These are phyloP conservation scores for Apium graveolens DNA, from an alignment of 129 eudicot species.

Conservation along the genomic window DNA sequence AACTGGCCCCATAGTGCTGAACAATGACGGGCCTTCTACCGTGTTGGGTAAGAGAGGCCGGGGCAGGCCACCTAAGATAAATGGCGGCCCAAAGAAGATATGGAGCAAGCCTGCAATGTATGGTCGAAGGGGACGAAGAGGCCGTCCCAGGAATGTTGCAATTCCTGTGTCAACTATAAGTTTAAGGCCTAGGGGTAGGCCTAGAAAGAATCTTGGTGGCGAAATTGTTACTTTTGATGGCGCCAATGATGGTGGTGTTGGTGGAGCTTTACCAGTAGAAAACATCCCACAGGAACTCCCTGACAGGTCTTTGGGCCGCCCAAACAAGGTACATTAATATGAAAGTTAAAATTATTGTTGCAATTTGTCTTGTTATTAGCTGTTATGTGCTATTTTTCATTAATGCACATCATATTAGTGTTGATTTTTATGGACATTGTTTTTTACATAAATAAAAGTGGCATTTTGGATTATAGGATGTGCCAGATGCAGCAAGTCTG, in stretches of 20 bases:
- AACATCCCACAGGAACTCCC: slow-evolving; percentile 24
- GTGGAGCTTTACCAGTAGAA: slow-evolving; percentile 16
- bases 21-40: not conserved
- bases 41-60: slow-evolving; percentile 27
- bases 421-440: not conserved
- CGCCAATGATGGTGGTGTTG: not conserved
- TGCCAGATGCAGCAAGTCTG: slow-evolving; percentile 25
- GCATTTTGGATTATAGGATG: slow-evolving; percentile 27
- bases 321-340: slow-evolving; percentile 50
- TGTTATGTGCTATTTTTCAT: not conserved
- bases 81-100: slow-evolving; percentile 25
- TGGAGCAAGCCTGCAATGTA: slow-evolving; percentile 32
- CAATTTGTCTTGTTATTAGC: not conserved
- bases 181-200: slow-evolving; percentile 41
- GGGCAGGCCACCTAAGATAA: slow-evolving; percentile 39
- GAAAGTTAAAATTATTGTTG: too few species aligned
- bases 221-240: not conserved
- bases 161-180: not conserved
- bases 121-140: slow-evolving; percentile 20
- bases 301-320: slow-evolving; percentile 54
- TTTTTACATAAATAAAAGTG: not conserved
- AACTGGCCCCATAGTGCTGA: not conserved
- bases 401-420: not conserved
- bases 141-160: not conserved
- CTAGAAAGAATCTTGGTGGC: slow-evolving; percentile 25